phyloP scores from a whole-genome alignment of 2,329 filamentous ascomycete species.

The Claviceps citrina region DNA sequence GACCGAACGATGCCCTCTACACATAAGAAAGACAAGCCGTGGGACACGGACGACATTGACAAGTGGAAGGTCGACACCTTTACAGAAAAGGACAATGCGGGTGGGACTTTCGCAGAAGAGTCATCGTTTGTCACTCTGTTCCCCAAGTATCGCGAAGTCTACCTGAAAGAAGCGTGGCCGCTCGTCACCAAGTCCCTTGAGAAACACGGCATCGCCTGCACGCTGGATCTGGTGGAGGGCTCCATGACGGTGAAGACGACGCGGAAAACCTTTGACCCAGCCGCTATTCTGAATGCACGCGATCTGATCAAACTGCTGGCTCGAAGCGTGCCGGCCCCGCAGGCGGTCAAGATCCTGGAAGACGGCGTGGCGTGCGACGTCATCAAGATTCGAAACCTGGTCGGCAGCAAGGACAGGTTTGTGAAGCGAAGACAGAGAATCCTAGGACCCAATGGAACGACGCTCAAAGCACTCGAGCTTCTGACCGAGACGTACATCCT shows the following conservation, averaged over 20 bases:
- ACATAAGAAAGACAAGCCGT: slow-evolving; percentile 78
- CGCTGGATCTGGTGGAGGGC: slow-evolving; percentile 85
- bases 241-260: slow-evolving; percentile 96
- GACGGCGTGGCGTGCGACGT: slow-evolving; percentile 87
- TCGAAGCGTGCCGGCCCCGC: slow-evolving; percentile 78
- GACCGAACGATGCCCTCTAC: slow-evolving; percentile 58
- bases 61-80: slow-evolving; percentile 91
- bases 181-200: slow-evolving; percentile 76
- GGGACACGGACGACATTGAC: slow-evolving; percentile 94
- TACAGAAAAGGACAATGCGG: slow-evolving; percentile 68
- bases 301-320: slow-evolving; percentile 89
- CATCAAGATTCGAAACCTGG: slow-evolving; percentile 83
- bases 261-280: slow-evolving; percentile 78
- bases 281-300: slow-evolving; percentile 80
- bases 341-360: slow-evolving; percentile 87
- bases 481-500: slow-evolving; percentile 85
- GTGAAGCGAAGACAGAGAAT: slow-evolving; percentile 89
- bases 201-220: slow-evolving; percentile 77
- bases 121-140: slow-evolving; percentile 79
- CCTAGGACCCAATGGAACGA: slow-evolving; percentile 78
- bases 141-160: slow-evolving; percentile 91
- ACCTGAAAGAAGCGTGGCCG: slow-evolving; percentile 86
- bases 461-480: slow-evolving; percentile 83
- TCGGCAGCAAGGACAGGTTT: slow-evolving; percentile 88
- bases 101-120: slow-evolving; percentile 80